Percentiles rank a stretch among this genome's conserved stretches.
Evolutionary conservation across 495 filamentous ascomycete species (phyloP).

Genomic region (Trichocladium antarcticum): DNA sequence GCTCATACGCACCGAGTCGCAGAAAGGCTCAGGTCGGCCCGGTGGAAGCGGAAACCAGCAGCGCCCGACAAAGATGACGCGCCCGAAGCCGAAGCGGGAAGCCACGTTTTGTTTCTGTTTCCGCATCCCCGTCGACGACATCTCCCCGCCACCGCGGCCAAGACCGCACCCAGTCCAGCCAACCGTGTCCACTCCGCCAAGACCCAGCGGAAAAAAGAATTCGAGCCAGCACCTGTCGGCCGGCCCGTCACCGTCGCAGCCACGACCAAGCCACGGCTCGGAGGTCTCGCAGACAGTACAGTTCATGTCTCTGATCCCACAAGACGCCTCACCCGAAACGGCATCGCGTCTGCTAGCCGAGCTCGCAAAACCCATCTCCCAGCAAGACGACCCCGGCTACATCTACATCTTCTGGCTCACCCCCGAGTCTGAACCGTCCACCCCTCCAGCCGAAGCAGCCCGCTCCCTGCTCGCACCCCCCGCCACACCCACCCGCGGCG

Average conservation of each 20-base stretch:
- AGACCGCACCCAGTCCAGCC: conserved; percentile 32
- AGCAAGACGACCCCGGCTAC: conserved; percentile 72
- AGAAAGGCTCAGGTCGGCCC: conserved; percentile 8
- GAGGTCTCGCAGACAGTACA: conserved; percentile 38
- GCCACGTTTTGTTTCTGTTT: conserved; percentile 38
- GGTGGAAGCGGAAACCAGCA: conserved; percentile 14
- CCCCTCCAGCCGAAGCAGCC: conserved; percentile 47
- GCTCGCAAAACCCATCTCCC: conserved; percentile 70
- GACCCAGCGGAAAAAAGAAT: conserved; percentile 18
- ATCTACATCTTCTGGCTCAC: conserved; percentile 98
- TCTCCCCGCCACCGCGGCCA: conserved; percentile 26
- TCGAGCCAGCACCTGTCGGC: conserved; percentile 12
- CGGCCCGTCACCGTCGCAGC: conserved; percentile 14
- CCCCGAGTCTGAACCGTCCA: conserved; percentile 39
- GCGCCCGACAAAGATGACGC: conserved; percentile 19
- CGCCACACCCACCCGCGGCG: conserved; percentile 28
- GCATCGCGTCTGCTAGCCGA: conserved; percentile 58
- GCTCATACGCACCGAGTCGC: conserved; percentile 38
- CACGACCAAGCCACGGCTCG: conserved; percentile 28
- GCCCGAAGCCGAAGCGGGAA: conserved; percentile 25
- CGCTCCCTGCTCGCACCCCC: conserved; percentile 44
- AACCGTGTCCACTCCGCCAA: conserved; percentile 20
- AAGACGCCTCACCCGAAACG: conserved; percentile 48
- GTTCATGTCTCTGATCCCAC: conserved; percentile 58
- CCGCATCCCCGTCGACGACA: conserved; percentile 26